Base-by-base conservation (phyloP, 495 filamentous ascomycete species). In the Penicillium bialowiezense region DNA sequence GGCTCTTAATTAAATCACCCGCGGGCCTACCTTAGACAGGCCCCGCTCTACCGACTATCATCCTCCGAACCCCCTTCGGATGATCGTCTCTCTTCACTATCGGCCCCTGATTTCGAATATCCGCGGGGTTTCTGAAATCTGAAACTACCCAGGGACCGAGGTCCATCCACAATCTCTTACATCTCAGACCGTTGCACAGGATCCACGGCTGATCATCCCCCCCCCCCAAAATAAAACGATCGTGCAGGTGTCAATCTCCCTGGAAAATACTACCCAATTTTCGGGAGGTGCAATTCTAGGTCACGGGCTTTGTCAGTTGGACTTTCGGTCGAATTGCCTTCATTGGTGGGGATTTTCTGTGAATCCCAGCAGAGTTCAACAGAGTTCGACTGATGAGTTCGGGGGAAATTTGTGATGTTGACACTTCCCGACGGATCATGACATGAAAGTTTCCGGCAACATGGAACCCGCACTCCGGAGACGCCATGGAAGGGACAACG, bases 391-490 rank as follows among this genome's bases (percentile, higher is more conserved):
- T 35, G 40, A 44, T 52, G 28, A 57, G 39, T 37, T 50, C 49
- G 58, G 44, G 41, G 41, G 23, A 26, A 32, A 32, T 34, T 39
- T 55, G 58, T 38, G 44, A 61, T 59, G 55, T 53, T 58, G 55
- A 54, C 51, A 41, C 37, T 23, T 44, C 45, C 56, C 49, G 44
- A 34, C 48, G 48, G 57, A 55, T 56, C 50, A 52, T 40, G 63
- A 61, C 50, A 59, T 61, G 54, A 57, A 50, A 38, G 31, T 54
- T 54, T 50, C 46, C 44, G 53, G 52, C 54, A 54, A 40, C 35
- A 73, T 73, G 70, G 62, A 63, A 54, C 50, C 55, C 56, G 50
- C 51, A 47, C 50, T 60, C 54, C 52, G 51, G 32, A 58, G 50
- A 59, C 45, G 58, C 41, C 52, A 50, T 48, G 60, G 60, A 38